Evolutionary conservation across 1,284 basidiomycete species (phyloP).

Genomic region (Heliocybe sulcata): DNA sequence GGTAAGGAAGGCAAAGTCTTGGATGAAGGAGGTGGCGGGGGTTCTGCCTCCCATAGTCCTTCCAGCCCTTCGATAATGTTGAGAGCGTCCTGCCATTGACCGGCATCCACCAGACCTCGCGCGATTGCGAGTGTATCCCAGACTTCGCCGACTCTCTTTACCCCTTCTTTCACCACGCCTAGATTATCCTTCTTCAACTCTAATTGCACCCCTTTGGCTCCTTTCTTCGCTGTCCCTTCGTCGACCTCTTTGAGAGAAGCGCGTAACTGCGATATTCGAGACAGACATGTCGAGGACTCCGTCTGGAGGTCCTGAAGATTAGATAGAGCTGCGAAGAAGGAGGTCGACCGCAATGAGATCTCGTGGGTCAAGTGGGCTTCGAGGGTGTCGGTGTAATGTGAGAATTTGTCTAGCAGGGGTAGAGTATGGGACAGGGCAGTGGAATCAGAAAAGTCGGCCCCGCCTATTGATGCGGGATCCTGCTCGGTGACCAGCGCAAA

Average conservation of each 20-base stretch:
- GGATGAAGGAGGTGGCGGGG: not conserved
- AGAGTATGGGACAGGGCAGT: slow-evolving; percentile 57
- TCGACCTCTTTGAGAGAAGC: slow-evolving; percentile 73
- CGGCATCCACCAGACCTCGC: slow-evolving; percentile 65
- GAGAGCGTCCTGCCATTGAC: slow-evolving; percentile 83
- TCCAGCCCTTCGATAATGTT: slow-evolving; percentile 72
- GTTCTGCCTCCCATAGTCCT: slow-evolving; percentile 47
- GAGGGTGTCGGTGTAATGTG: slow-evolving; percentile 89
- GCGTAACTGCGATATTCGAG: slow-evolving; percentile 71
- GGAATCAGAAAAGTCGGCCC: slow-evolving; percentile 35
- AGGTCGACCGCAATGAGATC: slow-evolving; percentile 84
- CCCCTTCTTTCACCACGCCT: slow-evolving; percentile 48
- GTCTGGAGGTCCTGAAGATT: slow-evolving; percentile 91
- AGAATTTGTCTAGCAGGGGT: slow-evolving; percentile 85
- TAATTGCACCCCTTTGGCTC: slow-evolving; percentile 64
- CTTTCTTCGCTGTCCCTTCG: slow-evolving; percentile 68
- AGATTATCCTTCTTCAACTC: slow-evolving; percentile 62
- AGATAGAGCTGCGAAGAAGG: slow-evolving; percentile 94
- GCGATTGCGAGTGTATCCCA: slow-evolving; percentile 72
- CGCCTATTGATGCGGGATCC: slow-evolving; percentile 17
- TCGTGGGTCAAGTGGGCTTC: slow-evolving; percentile 94
- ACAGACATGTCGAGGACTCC: slow-evolving; percentile 80
- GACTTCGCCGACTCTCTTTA: slow-evolving; percentile 63
- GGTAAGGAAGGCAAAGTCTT: slow-evolving; percentile 7
- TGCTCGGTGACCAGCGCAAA: slow-evolving; percentile 79